Percentiles rank a stretch among this genome's conserved stretches.
Evolutionary conservation across 2,329 filamentous ascomycete species (phyloP).

Genomic region (Colletotrichum lentis): DNA sequence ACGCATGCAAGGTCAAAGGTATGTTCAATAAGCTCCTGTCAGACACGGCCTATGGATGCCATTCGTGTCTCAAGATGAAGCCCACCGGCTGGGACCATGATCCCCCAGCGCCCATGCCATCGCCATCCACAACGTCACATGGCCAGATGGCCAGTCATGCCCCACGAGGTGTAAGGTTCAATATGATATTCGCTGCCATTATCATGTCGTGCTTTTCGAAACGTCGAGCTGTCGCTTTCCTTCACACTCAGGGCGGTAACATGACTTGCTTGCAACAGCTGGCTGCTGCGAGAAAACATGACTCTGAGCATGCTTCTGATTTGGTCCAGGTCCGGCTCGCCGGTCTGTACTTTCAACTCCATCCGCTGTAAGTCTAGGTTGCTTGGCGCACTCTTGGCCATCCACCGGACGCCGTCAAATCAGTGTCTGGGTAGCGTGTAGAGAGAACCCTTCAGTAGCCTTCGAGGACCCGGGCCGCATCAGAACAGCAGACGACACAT

Average conservation of each 20-base stretch:
- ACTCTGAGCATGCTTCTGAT: background rate
- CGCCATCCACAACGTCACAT: slow-evolving; percentile 8
- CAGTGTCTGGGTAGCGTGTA: background rate
- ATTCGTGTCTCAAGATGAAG: slow-evolving; percentile 30
- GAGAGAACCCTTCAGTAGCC: background rate
- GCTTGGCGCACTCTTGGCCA: background rate
- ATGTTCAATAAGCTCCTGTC: slow-evolving; percentile 13
- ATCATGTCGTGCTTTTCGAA: background rate
- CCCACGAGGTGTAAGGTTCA: background rate
- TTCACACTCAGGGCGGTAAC: background rate
- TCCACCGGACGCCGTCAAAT: background rate
- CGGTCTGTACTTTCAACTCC: slow-evolving; percentile 10
- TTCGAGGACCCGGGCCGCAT: background rate
- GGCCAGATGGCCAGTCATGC: slow-evolving; percentile 1
- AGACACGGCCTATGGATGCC: slow-evolving; percentile 15
- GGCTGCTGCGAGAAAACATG: background rate
- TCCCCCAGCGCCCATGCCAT: slow-evolving; percentile 10
- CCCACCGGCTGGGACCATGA: slow-evolving; percentile 20
- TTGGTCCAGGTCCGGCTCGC: background rate
- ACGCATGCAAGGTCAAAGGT: slow-evolving; percentile 1
- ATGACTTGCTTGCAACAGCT: background rate
- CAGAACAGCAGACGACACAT: background rate
- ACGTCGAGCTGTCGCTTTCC: background rate
- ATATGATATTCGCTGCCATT: background rate
- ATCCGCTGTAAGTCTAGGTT: background rate